A percentile compares a stretch with the other conserved stretches of the same genome.
Conservation (phyloP, 1,139 yeast species). For the Saccharomyces pastorianus region DNA sequence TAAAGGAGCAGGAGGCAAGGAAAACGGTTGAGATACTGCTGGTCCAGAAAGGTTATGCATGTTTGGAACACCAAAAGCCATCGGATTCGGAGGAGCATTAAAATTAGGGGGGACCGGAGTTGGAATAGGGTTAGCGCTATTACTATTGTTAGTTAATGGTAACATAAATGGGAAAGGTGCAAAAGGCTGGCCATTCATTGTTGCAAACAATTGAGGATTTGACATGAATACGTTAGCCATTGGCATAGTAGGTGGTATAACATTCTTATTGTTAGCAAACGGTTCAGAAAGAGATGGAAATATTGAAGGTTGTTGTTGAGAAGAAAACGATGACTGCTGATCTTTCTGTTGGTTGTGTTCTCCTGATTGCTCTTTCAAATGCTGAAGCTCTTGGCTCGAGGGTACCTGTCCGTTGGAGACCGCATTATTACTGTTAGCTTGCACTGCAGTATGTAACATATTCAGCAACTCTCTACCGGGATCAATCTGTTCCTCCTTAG, state of each 20-base stretch:
- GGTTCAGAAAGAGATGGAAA: conserved; percentile 7
- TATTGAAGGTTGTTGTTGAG: conserved; percentile 11
- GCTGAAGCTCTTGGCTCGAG: conserved; percentile 1
- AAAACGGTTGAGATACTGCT: conserved; percentile 27
- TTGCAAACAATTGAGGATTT: conserved; percentile 12
- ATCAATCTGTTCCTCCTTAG: conserved; percentile 38
- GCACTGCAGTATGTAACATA: conserved; percentile 43
- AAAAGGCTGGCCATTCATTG: conserved; percentile 24
- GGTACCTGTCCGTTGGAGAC: conserved; percentile 3
- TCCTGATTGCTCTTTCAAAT: neutral
- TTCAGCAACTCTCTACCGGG: conserved; percentile 72
- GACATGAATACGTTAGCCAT: conserved; percentile 1
- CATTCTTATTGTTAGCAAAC: conserved; percentile 3
- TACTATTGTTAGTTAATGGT: neutral
- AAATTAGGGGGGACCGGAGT: conserved; percentile 1
- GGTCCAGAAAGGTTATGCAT: conserved; percentile 40
- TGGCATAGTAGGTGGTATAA: conserved; percentile 11
- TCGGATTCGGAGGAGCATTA: conserved; percentile 9
- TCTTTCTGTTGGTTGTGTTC: conserved; percentile 1
- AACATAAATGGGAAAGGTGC: conserved; percentile 31
- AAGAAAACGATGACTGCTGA: conserved; percentile 4
- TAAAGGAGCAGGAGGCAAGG: conserved; percentile 9
- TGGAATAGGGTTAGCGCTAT: conserved; percentile 2
- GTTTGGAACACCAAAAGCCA: conserved; percentile 34
- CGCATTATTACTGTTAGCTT: conserved; percentile 21